A percentile compares a stretch with the other conserved stretches of the same genome.
Conservation (phyloP, 148 eudicot genomes). For the Silene conica region DNA sequence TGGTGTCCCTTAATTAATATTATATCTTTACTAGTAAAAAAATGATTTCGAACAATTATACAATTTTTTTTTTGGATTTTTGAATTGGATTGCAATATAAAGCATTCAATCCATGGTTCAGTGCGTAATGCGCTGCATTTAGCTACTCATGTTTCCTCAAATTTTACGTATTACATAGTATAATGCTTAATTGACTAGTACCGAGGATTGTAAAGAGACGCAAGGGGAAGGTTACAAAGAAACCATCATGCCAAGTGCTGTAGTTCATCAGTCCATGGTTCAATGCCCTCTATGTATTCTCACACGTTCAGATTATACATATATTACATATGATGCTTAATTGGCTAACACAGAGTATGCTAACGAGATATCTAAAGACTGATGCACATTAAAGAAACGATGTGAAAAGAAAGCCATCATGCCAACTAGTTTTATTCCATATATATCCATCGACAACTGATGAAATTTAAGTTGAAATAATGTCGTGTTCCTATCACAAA, state of each 20-base stretch:
- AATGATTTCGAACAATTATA: neutral
- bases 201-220: neutral
- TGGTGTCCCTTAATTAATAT: too few species aligned
- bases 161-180: neutral
- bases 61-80: neutral
- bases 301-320: neutral
- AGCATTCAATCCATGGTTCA: neutral
- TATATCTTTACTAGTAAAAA: neutral
- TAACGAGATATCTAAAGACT: neutral
- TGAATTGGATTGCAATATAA: neutral
- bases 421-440: neutral
- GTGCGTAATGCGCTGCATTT: neutral
- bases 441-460: neutral
- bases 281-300: neutral
- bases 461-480: neutral
- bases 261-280: neutral
- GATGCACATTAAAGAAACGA: neutral
- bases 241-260: neutral
- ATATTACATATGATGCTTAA: neutral
- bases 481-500: neutral
- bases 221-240: neutral
- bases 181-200: neutral
- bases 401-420: neutral
- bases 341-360: neutral
- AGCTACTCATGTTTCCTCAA: neutral